Evolutionary conservation across 176 grass and related monocot genomes (phyloP), one percentile per base, ranked within the genome.

Genomic region (Oryza meridionalis): DNA sequence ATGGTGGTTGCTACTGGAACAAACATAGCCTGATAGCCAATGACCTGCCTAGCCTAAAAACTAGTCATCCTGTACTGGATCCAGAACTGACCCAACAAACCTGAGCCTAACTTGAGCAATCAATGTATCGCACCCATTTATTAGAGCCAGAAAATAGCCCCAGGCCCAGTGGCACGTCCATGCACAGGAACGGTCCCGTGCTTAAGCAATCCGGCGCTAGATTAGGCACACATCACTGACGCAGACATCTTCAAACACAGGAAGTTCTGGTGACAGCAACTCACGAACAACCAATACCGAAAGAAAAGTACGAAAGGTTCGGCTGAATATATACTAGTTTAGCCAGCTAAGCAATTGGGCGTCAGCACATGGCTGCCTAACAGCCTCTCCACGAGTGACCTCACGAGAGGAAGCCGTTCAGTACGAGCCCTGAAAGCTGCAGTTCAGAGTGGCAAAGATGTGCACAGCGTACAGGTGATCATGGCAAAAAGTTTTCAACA

Each of bases 171-270:
- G 31, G 76, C 27, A 69, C 27, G 65, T 10, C 63, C 82, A 55
- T 75, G 78, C 79, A 77, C 78, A 67, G 82, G 25, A 43, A 19
- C 25, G 17, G 22, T 67, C 83, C 75, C 15, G 53, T 40, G 84
- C 7, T 29, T 22, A 65, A 82, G 83, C 78, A 86, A 82, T 49
- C 67, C 58, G 50, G 64, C 19, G 5, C 11, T 33, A 65, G 45
- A 85, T 77, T 78, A 73, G 78, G 78, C 46, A 4, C 33, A 66
- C 88, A 68, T 90, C 59, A 62, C 69, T 10, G 84, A 86, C 3
- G 74, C 59, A 6, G 79, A 86, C 88, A 35, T 26, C 47, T 77
- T 63, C 81, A 26, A 45, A 21, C 26, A 33, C 73, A 40, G 8
- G 25, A 50, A 82, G 22, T 47, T 68, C 40, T 35, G 7, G 83